Base-by-base conservation (phyloP, 2,329 filamentous ascomycete species). In the Calonectria multiphialidica region DNA sequence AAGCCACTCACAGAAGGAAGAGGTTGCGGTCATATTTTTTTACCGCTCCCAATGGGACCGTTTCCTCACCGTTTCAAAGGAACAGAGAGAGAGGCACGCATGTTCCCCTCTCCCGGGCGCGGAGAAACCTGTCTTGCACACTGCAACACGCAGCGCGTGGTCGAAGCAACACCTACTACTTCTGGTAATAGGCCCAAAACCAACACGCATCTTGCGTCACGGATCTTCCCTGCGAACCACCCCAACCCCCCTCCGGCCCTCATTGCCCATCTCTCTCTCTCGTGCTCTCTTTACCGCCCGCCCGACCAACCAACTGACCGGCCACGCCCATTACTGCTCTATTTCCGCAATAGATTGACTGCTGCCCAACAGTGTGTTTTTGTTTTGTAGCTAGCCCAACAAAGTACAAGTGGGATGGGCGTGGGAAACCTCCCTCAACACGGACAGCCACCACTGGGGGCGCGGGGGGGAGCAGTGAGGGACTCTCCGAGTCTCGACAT, bases 321-420 rank as follows among this genome's bases (percentile, higher is more conserved):
- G 16, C 25, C n/a, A 33, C 13, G 21, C 28, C 40, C 9, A 9
- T n/a, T 42, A 16, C 25, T 10, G 5, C 25, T n/a, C 37, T 47
- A 18, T 40, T 15, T 25, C 35, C 44, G 5, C 5, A 53, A 66
- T 49, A 28, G 21, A 49, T 40, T 12, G 16, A 47, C 66, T 71
- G 62, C 8, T 71, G 53, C 68, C 68, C 62, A 64, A 71, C 68
- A 55, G 37, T 15, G n/a, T 57, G 47, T n/a, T 23, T 33, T 30
- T n/a, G n/a, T n/a, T n/a, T n/a, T n/a, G n/a, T n/a, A n/a, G n/a
- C n/a, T 65, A 23, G 49, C 61, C 50, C 42, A 66, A 62, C 37
- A 45, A 18, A 21, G 9, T 16, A 25, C 1, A 21, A 2, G 21
- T 25, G n/a, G 37, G 44, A 28, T 2, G 40, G 7, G 23, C 4